Percentiles rank a stretch among this genome's conserved stretches.
Evolutionary conservation across 2,329 filamentous ascomycete species (phyloP).

Genomic region (Rutstroemia sp.): DNA sequence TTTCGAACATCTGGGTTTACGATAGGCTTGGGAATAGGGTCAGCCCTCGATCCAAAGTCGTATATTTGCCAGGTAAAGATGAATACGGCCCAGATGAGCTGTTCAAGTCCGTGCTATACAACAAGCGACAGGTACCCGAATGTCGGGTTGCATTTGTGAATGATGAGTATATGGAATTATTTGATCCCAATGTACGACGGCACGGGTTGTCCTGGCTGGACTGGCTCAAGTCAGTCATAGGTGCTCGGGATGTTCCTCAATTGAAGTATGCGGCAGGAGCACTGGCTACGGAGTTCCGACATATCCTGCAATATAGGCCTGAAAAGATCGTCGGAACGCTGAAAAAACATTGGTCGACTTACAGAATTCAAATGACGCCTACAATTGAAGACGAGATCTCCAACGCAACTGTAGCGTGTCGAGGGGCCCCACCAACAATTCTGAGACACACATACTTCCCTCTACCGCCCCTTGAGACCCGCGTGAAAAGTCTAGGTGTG

Average conservation of each 20-base stretch:
- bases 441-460: not conserved
- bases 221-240: conserved; percentile 12
- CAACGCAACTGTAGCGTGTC: not conserved
- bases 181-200: conserved; percentile 1
- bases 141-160: conserved; percentile 13
- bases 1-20: not conserved
- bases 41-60: not conserved
- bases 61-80: conserved; percentile 13
- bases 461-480: not conserved
- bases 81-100: conserved; percentile 15
- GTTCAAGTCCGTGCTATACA: conserved; percentile 10
- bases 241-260: conserved; percentile 9
- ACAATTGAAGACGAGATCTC: not conserved
- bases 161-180: conserved; percentile 9
- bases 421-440: not conserved
- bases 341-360: conserved; percentile 1
- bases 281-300: conserved; percentile 15
- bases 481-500: not conserved
- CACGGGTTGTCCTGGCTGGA: conserved; percentile 11
- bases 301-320: conserved; percentile 15
- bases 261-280: conserved; percentile 13
- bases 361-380: not conserved
- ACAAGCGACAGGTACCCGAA: conserved; percentile 3
- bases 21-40: not conserved
- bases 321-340: conserved; percentile 13